Conservation (phyloP, 2,329 filamentous ascomycete species). For the Stachybotrys elegans region DNA sequence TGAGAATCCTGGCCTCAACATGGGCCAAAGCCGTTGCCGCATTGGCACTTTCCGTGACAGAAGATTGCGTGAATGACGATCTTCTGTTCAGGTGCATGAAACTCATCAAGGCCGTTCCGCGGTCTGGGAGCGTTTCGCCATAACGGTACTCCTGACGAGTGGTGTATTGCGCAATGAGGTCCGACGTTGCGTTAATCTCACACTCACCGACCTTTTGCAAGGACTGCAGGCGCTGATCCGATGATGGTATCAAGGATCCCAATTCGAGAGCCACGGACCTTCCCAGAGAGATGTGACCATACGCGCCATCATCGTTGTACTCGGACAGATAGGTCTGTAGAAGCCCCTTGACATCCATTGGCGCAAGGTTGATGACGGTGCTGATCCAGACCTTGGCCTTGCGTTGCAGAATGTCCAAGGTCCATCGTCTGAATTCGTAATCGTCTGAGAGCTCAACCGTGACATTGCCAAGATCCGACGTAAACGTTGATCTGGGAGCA, state of each 20-base stretch:
- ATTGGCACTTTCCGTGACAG: conserved; percentile 50
- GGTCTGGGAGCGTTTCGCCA: conserved; percentile 67
- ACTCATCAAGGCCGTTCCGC: conserved; percentile 60
- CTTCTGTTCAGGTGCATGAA: conserved; percentile 52
- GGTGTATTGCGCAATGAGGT: conserved; percentile 96
- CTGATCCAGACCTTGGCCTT: conserved; percentile 78
- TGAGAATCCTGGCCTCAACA: conserved; percentile 65
- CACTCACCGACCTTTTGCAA: conserved; percentile 70
- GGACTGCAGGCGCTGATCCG: conserved; percentile 79
- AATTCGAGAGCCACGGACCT: conserved; percentile 93
- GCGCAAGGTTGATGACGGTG: conserved; percentile 75
- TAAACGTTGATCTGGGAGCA: conserved; percentile 76
- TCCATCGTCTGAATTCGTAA: conserved; percentile 74
- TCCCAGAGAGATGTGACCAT: conserved; percentile 87
- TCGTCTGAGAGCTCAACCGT: conserved; percentile 91
- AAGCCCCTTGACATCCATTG: conserved; percentile 89
- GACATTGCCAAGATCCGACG: conserved; percentile 71
- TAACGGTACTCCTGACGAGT: conserved; percentile 94
- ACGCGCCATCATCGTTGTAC: conserved; percentile 84
- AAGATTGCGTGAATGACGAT: conserved; percentile 45
- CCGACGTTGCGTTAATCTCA: conserved; percentile 85
- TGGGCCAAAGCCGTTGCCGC: conserved; percentile 63
- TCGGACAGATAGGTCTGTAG: conserved; percentile 95
- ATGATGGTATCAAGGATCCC: conserved; percentile 78
- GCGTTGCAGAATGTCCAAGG: conserved; percentile 71